Conservation (phyloP, 148 eudicot species). For the Camellia japonica region DNA sequence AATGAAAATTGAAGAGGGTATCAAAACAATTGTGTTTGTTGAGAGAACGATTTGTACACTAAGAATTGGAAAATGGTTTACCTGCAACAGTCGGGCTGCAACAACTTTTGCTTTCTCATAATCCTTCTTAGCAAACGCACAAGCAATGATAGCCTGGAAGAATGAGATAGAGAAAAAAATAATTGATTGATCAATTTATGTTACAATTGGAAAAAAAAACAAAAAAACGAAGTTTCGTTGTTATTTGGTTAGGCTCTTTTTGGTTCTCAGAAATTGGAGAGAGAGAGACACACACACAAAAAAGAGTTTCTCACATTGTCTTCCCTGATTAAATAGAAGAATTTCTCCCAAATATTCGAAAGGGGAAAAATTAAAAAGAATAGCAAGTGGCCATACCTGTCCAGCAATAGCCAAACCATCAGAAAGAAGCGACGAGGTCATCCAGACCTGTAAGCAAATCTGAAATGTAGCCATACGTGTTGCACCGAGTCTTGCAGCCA, state of each 20-base stretch:
- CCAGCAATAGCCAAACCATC: constrained; percentile 98
- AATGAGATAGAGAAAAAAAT: neutral
- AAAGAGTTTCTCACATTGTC: neutral
- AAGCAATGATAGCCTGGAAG: constrained; percentile 81
- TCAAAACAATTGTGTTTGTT: neutral
- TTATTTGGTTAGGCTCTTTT: neutral
- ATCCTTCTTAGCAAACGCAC: constrained; percentile 95
- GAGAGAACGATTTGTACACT: neutral
- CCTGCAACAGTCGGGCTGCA: constrained; percentile 87
- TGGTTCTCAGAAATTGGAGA: neutral
- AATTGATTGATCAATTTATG: neutral
- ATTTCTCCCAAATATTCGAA: no score
- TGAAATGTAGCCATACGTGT: constrained; percentile 96
- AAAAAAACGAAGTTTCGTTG: neutral
- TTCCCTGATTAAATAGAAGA: no score
- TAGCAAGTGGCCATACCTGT: constrained; percentile 46
- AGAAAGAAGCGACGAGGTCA: constrained; percentile 91
- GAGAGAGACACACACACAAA: no score
- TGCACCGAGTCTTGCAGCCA: constrained; percentile 87
- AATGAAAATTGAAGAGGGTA: neutral
- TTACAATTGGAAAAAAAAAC: neutral
- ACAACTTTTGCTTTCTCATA: constrained; percentile 69
- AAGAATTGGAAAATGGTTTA: constrained; percentile 16
- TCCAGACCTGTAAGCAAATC: constrained; percentile 92
- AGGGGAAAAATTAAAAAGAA: no score